Evolutionary conservation across 139 green algal species (phyloP), one percentile per base, ranked within the genome.

Genomic region (Gonium pectorale): DNA sequence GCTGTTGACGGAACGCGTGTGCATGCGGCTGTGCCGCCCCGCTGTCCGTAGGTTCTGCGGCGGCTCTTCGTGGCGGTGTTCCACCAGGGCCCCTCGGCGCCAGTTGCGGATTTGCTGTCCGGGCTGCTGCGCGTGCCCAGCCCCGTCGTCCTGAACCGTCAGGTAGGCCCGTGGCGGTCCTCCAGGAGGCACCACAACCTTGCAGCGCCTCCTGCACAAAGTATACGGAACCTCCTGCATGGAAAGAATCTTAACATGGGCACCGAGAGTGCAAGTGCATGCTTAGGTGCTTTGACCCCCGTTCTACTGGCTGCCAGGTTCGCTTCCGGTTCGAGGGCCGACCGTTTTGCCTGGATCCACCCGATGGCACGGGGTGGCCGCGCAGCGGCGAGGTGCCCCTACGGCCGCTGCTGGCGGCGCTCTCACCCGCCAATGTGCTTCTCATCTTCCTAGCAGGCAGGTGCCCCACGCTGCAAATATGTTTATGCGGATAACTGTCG

Each of bases 381-480:
- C 80, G 86, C 2, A 41, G 59, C 15, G 80, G 67, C 27, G 86
- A 93, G 85, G 62, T 91, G 40, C 49, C 69, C 6, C 81, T 91
- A n/a, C 66, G 69, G 83, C 79, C 87, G 27, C 62, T 91, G 73
- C n/a, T 90, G 51, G 79, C 90, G 67, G 49, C 59, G 43, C 83
- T 93, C 56, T 67, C 41, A 35, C 52, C 84, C 9, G 52, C 81
- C 51, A 82, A 90, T 46, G n/a, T 90, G 51, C 43, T 90, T 51
- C 41, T 67, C 31, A n/a, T 88, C 41, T 90, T 90, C 59, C 38
- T 87, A 43, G 87, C 87, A 43, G 87, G 87, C 88, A 62, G 19
- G 87, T 67, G n/a, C n/a, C n/a, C 31, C n/a, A n/a, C n/a, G n/a
- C n/a, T n/a, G n/a, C n/a, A n/a, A n/a, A n/a, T n/a, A n/a, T n/a